Evolutionary conservation across 495 filamentous ascomycete genomes (phyloP), one percentile per base, ranked within the genome.

Genomic region (Xeromyces bisporus): DNA sequence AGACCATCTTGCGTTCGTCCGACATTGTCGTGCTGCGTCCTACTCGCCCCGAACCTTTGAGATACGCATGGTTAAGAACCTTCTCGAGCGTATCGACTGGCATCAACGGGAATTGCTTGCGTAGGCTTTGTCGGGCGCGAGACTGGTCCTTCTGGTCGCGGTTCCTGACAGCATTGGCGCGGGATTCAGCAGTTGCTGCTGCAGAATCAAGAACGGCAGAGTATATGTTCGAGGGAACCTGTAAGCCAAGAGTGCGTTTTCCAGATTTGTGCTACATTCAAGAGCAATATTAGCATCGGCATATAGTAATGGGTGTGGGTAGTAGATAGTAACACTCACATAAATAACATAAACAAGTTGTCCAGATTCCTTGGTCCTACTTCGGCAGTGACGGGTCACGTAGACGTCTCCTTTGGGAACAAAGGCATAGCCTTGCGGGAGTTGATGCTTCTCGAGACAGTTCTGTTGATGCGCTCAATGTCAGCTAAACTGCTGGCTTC

Each of bases 371-470:
- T 62, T 60, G 10, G 62, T 66, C 16, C 55, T 49, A 20, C 37
- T 44, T n/a, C 59, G 57, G 31, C 62, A 66, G 33, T 65, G 43
- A 3, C 59, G 46, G 12, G 65, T 71, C 14, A 67, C 51, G 41
- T 69, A 69, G 13, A 56, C 48, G 37, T 61, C 48, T 7, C 65
- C 66, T 36, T 56, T 63, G n/a, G 52, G 56, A 18, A 68, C 64
- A 36, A 67, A 66, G 9, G 53, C 40, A 43, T 68, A 69, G 7
- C 43, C 51, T 9, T 42, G 32, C 12, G 48, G 49, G 32, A 51
- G 32, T 2, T 44, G 41, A 1, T 37, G 30, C 15, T 14, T 25
- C 15, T 44, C 31, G 16, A 47, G 37, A 29, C 57, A 50, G 30
- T 55, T 58, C 56, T 60, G 25, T 13, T 1, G 10, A 32, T 15